Percentiles rank a stretch among this genome's conserved stretches.
phyloP scores from a whole-genome alignment of 2,329 filamentous ascomycete genomes.

The Phoma sp. region DNA sequence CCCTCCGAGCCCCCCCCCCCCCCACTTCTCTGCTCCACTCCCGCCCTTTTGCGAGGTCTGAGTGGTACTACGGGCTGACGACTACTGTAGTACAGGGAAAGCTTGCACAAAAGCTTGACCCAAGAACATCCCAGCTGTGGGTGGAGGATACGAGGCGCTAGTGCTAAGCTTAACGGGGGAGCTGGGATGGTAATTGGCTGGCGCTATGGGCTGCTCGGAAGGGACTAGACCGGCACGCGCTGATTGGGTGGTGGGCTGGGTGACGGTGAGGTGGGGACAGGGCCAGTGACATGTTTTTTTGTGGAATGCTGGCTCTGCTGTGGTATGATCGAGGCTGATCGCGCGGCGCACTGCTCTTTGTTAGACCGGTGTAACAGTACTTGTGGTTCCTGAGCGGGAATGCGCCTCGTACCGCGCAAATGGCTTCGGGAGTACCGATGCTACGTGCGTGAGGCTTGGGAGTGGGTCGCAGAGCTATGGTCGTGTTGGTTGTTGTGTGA shows the following conservation, averaged over 20 bases:
- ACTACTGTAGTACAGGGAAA: not conserved
- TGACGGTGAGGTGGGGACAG: not conserved
- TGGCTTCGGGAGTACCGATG: no score
- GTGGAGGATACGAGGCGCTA: slow-evolving; percentile 1
- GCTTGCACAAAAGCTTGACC: slow-evolving; percentile 5
- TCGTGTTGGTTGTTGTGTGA: no score
- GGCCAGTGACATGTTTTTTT: not conserved
- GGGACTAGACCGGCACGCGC: not conserved
- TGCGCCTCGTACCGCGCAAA: no score
- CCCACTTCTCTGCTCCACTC: no score
- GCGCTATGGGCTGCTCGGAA: not conserved
- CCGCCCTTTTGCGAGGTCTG: no score
- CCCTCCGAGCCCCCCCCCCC: no score
- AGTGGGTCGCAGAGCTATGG: no score
- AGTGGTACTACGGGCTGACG: no score
- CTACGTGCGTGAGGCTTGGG: no score
- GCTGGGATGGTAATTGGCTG: not conserved
- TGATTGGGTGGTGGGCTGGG: not conserved
- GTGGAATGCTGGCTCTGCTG: not conserved
- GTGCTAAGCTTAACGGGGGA: not conserved
- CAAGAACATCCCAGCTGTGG: not conserved
- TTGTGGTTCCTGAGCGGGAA: no score
- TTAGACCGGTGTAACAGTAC: no score
- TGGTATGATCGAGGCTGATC: not conserved
- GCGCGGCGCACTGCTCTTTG: not conserved